phyloP scores from a whole-genome alignment of 192 early-diverging fungal species.

The Rhizophagus sp. region DNA sequence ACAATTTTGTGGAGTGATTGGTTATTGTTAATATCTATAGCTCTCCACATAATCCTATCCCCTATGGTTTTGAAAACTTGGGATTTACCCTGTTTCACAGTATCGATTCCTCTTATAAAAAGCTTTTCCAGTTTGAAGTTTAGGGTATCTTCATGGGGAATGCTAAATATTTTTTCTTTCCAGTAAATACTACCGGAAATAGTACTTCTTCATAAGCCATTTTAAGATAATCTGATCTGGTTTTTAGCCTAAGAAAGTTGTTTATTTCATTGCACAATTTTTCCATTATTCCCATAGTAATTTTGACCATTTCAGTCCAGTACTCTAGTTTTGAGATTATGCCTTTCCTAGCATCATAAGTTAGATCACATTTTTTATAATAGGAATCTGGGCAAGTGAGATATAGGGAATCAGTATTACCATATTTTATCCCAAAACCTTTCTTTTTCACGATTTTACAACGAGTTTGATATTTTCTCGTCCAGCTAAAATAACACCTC shows the following conservation, averaged over 20 bases:
- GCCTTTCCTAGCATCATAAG: not conserved
- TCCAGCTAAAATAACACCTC: not conserved
- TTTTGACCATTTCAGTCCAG: not conserved
- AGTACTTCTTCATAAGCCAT: too few species aligned
- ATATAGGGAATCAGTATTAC: conserved; percentile 10
- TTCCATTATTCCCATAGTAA: conserved; percentile 14
- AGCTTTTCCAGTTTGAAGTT: not conserved
- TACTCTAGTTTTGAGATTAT: not conserved
- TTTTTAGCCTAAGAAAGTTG: not conserved
- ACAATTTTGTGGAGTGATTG: not conserved
- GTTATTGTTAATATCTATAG: conserved; percentile 7
- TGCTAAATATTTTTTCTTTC: conserved; percentile 21
- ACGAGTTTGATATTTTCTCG: conserved; percentile 17
- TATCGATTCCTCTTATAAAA: conserved; percentile 9
- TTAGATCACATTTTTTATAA: conserved; percentile 9
- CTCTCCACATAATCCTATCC: not conserved
- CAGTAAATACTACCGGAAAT: conserved; percentile 11
- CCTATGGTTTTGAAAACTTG: conserved; percentile 6
- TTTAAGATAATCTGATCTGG: not conserved
- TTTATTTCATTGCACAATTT: conserved; percentile 8
- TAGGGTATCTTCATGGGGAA: not conserved
- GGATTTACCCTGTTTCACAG: conserved; percentile 1
- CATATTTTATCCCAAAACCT: conserved; percentile 1
- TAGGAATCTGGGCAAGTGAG: not conserved
- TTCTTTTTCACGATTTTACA: conserved; percentile 1